phyloP scores from a whole-genome alignment of 352 stramenopile species.

The Phytophthora constricta region DNA sequence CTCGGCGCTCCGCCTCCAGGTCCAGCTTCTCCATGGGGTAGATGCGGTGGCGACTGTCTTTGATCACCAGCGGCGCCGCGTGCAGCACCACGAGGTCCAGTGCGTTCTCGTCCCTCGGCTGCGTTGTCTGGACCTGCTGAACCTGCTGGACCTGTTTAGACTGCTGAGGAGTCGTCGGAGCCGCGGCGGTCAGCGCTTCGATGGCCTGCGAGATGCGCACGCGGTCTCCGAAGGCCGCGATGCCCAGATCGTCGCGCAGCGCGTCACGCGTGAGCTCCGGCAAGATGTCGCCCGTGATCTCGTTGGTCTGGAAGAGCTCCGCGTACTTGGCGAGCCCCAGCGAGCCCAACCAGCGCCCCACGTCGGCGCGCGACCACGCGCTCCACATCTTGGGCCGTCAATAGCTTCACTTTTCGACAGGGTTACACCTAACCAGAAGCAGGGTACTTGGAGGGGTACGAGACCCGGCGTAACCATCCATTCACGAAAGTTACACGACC shows the following conservation, averaged over 20 bases:
- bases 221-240: slow-evolving; percentile 66
- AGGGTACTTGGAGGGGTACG: not conserved
- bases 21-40: slow-evolving; percentile 88
- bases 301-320: slow-evolving; percentile 58
- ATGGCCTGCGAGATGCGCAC: slow-evolving; percentile 65
- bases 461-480: not conserved
- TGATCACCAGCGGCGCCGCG: slow-evolving; percentile 81
- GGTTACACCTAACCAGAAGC: too few species aligned
- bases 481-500: slow-evolving; percentile 15
- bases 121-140: not conserved
- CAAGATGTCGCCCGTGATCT: slow-evolving; percentile 66
- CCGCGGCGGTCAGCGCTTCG: slow-evolving; percentile 45
- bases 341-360: slow-evolving; percentile 42
- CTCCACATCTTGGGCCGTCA: slow-evolving; percentile 44
- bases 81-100: slow-evolving; percentile 85
- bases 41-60: slow-evolving; percentile 71
- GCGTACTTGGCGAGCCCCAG: slow-evolving; percentile 40
- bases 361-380: slow-evolving; percentile 46
- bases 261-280: slow-evolving; percentile 68
- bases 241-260: slow-evolving; percentile 68
- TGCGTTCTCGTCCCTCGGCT: slow-evolving; percentile 49
- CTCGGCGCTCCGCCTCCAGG: slow-evolving; percentile 70
- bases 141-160: slow-evolving; percentile 1
- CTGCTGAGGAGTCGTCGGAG: slow-evolving; percentile 1
- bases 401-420: slow-evolving; percentile 3